Percentiles rank a stretch among this genome's conserved stretches.
Conservation (phyloP, 495 filamentous ascomycete species). For the Immersiella caudata region DNA sequence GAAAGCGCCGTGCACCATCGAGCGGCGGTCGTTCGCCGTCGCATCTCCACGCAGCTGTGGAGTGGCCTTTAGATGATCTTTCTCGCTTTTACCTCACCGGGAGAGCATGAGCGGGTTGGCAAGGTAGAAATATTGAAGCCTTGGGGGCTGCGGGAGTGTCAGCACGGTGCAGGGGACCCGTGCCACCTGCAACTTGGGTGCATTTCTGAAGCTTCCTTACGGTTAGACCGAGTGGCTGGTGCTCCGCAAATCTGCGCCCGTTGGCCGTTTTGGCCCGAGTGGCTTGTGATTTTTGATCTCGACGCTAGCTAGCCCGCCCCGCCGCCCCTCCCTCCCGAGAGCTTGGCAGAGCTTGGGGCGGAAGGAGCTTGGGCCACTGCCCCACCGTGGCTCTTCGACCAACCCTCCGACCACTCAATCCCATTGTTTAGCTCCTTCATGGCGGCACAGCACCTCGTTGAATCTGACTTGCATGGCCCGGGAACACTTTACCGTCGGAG, state of each 20-base stretch:
- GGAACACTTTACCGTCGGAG: neutral
- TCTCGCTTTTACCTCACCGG: neutral
- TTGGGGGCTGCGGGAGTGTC: constrained; percentile 1
- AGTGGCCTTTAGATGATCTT: neutral
- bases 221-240: constrained; percentile 20
- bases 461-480: neutral
- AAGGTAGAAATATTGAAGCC: constrained; percentile 16
- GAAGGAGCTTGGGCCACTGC: constrained; percentile 3
- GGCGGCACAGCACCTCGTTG: constrained; percentile 4
- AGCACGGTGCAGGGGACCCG: constrained; percentile 6
- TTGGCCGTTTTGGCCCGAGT: neutral
- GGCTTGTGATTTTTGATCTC: neutral
- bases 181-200: neutral
- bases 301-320: neutral
- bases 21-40: neutral
- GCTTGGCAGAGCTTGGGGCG: constrained; percentile 4
- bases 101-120: neutral
- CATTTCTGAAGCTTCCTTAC: neutral
- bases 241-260: neutral
- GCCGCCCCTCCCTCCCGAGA: neutral
- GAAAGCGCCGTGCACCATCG: neutral
- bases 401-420: neutral
- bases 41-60: neutral
- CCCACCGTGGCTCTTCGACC: neutral
- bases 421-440: neutral